Percentiles rank a stretch among this genome's conserved stretches.
Evolutionary conservation across 2,329 filamentous ascomycete genomes (phyloP).

Genomic region (Aaosphaeria arxii): DNA sequence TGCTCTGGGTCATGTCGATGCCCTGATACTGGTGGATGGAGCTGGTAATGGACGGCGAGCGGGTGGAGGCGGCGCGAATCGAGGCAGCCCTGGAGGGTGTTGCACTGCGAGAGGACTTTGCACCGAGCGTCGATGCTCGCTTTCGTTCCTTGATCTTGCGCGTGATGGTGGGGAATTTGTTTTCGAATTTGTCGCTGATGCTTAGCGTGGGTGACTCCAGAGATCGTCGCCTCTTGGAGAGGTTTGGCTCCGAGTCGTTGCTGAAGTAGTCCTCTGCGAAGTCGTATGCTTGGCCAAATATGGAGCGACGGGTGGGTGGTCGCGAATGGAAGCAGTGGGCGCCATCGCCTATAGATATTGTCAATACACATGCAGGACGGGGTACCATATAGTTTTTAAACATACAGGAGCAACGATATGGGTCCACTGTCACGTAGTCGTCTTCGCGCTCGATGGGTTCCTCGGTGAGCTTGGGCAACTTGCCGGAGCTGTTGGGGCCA

Average conservation of each 20-base stretch:
- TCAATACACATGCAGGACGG: conserved; percentile 17
- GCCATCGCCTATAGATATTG: conserved; percentile 52
- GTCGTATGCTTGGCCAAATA: conserved; percentile 60
- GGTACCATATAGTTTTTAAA: conserved; percentile 20
- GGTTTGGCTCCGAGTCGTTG: conserved; percentile 55
- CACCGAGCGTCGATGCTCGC: conserved; percentile 25
- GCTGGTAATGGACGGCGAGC: conserved; percentile 73
- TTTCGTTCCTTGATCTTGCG: conserved; percentile 55
- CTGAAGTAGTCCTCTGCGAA: conserved; percentile 60
- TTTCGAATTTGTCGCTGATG: conserved; percentile 64
- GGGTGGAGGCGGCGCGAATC: conserved; percentile 60
- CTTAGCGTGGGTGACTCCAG: conserved; percentile 60
- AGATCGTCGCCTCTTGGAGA: conserved; percentile 56
- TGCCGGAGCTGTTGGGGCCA: conserved; percentile 59
- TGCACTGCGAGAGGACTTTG: conserved; percentile 37
- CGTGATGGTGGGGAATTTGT: conserved; percentile 56
- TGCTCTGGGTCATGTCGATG: conserved; percentile 36
- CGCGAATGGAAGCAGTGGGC: conserved; percentile 55
- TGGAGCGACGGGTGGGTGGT: conserved; percentile 22
- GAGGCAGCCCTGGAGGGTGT: conserved; percentile 51
- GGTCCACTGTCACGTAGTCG: conserved; percentile 49
- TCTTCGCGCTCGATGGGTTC: conserved; percentile 72
- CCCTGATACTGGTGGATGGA: conserved; percentile 47
- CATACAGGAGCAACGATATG: conserved; percentile 68
- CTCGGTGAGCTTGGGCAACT: conserved; percentile 82